Conservation (phyloP, 441 rosid species). For the Kokia cookei region DNA sequence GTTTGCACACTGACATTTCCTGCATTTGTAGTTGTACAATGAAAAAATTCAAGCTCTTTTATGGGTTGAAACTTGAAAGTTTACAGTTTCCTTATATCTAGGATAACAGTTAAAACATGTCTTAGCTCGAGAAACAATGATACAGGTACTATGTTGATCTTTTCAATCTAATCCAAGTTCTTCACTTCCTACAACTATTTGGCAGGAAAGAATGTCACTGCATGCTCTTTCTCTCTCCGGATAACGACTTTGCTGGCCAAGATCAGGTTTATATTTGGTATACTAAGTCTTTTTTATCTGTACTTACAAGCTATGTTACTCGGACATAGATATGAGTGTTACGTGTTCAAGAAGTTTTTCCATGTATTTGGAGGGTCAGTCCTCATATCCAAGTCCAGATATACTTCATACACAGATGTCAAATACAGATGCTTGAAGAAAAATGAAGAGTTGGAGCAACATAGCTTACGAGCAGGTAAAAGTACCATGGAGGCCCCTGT, state of each 20-base stretch:
- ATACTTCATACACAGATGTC: background rate
- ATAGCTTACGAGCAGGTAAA: background rate
- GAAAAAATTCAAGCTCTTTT: background rate
- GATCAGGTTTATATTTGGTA: conserved; percentile 51
- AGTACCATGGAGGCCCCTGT: too few species aligned
- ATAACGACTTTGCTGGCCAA: conserved; percentile 83
- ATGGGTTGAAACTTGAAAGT: background rate
- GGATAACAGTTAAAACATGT: background rate
- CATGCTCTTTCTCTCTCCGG: conserved; percentile 93
- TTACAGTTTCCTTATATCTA: background rate
- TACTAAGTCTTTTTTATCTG: background rate
- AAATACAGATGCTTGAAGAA: background rate
- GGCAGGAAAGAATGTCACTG: conserved; percentile 98
- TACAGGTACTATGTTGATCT: background rate
- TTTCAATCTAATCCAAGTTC: background rate
- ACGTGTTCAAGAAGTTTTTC: background rate
- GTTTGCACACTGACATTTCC: background rate
- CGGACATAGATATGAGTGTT: background rate
- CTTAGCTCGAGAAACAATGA: background rate
- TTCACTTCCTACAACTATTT: conserved; percentile 7
- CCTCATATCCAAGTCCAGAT: background rate
- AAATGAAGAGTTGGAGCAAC: background rate
- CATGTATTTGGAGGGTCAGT: background rate
- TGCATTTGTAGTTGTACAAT: background rate
- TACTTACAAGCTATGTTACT: background rate